Evolutionary conservation across 306 rosid genomes (phyloP), one percentile per base, ranked within the genome.

Genomic region (Trifolium subterraneum): DNA sequence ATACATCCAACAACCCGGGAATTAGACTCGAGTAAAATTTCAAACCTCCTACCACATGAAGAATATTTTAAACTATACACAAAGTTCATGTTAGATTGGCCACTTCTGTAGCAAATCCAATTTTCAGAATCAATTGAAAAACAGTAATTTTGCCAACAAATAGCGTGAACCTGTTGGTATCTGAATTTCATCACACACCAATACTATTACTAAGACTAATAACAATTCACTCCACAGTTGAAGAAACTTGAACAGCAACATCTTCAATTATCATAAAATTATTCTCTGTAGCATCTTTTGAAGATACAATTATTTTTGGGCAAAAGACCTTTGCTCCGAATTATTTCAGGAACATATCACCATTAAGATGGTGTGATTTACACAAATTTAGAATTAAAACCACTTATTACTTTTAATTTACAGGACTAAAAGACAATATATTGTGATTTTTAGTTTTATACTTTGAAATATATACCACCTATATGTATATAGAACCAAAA

Each of bases 391-490:
- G 19, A 20, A 52, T 18, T 79, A 70, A 69, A 79, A 52, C 71
- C 68, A 51, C 60, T 65, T 74, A 78, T 47, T 45, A 20, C 78
- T 80, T 79, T 71, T 71, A 71, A 82, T 79, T 71, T 71, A 79
- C 79, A 63, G 15, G 70, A 56, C 35, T 47, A n/a, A 84, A 23
- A 35, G 76, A 64, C 20, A 68, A 29, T n/a, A n/a, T n/a, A n/a
- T 1, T 69, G 3, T 68, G 73, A 86, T 87, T 80, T 84, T 1
- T 36, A 7, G 39, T 8, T 36, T 36, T 36, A 84, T 85, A 81
- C 51, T 75, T 74, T 44, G 29, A 66, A 19, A n/a, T 68, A 78
- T 80, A 48, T 80, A 83, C 72, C 27, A 47, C 42, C 62, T 64
- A 67, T 60, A 54, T 59, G 73, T 72, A 33, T 42, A 42, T 27